These are phyloP conservation scores for Aquilaria malaccensis DNA, from an alignment of 345 rosid genomes.

Conservation along the genomic window DNA sequence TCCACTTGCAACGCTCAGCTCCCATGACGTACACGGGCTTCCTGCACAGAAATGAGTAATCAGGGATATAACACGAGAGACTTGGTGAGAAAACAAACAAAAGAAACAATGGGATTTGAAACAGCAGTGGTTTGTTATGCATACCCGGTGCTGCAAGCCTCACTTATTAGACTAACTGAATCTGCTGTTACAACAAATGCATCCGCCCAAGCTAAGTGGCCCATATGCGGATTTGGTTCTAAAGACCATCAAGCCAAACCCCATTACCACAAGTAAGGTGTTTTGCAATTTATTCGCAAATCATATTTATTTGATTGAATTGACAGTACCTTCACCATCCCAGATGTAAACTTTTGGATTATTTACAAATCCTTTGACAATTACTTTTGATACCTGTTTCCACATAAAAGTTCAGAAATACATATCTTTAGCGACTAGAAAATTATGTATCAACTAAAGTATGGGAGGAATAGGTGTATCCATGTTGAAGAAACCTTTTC, in stretches of 20 bases:
- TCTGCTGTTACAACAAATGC: conserved; percentile 94
- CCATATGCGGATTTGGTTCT: conserved; percentile 91
- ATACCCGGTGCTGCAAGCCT: conserved; percentile 98
- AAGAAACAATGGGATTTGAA: background rate
- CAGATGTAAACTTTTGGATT: conserved; percentile 82
- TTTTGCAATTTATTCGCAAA: background rate
- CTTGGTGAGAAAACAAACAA: conserved; percentile 1
- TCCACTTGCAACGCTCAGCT: conserved; percentile 87
- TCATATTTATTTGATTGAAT: background rate
- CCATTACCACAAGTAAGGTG: conserved; percentile 7
- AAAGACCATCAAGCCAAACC: conserved; percentile 21
- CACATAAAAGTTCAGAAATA: background rate
- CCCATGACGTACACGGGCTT: conserved; percentile 91
- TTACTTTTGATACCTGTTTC: conserved; percentile 53
- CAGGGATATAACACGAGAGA: conserved; percentile 1
- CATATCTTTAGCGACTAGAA: background rate
- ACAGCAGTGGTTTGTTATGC: conserved; percentile 11
- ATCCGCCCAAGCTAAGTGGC: conserved; percentile 98
- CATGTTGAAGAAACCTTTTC: conserved; percentile 45
- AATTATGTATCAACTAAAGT: conserved; percentile 7
- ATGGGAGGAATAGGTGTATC: background rate
- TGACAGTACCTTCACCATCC: conserved; percentile 78
- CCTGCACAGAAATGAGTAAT: conserved; percentile 28
- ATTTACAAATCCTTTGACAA: conserved; percentile 63
- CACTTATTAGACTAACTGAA: conserved; percentile 90